Evolutionary conservation across 805 yeast species (phyloP), one percentile per base, ranked within the genome.

Genomic region (Starmera amethionina): DNA sequence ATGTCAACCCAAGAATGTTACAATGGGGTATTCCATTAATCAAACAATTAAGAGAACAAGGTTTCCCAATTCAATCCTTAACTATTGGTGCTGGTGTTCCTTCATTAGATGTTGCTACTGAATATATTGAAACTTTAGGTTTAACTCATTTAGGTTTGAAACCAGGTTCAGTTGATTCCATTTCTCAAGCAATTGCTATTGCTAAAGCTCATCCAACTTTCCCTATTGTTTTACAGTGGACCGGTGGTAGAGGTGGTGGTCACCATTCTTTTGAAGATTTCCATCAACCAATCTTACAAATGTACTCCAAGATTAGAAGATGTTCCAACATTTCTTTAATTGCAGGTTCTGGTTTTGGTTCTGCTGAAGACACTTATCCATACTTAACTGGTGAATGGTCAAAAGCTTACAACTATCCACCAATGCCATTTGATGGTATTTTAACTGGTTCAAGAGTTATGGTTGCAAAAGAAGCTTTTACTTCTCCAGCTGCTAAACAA

Each of bases 241-340:
- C 99, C 44, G 98, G 97, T 75, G 99, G 99, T 65, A 89, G 99
- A 76, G 99, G 97, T 70, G 99, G 99, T 76, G 99, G 99, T 59
- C 99, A 93, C 64, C 99, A 93, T 66, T 90, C 97, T 38, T 93
- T 79, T 59, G 99, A 93, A 73, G 99, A 93, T 69, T 88, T 90
- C 93, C 98, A 93, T 65, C 90, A 89, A 59, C 97, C 98, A 51
- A 76, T 93, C 51, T 69, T 93, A 59, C 96, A 87, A 65, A 93
- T 93, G 90, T 93, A 93, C 67, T 71, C 95, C 50, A 82, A 83
- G 71, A 83, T 93, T 56, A 84, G 99, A 75, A 82, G 87, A 67
- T 82, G 88, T 56, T 59, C 85, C 37, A 93, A 93, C 72, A 87
- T 93, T 53, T 72, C 89, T 42, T 73, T 93, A 54, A 78, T 93